Evolutionary conservation across 768 basidiomycete genomes (phyloP).

Genomic region (Pisolithus sp.): DNA sequence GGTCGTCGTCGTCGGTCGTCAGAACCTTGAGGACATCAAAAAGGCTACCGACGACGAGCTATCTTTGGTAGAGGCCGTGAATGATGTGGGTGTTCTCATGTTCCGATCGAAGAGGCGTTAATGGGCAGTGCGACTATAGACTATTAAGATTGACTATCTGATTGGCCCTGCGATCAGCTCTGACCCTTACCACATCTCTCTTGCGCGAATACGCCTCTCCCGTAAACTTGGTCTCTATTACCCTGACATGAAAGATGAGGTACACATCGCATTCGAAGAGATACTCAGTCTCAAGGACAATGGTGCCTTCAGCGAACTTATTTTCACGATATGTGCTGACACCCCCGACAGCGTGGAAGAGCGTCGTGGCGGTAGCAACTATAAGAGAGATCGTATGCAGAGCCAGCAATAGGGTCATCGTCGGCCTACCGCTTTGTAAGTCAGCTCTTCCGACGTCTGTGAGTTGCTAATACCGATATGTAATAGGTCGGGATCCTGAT

Average conservation of each 20-base stretch:
- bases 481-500: conserved; percentile 33
- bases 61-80: conserved; percentile 25
- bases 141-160: not conserved
- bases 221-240: conserved; percentile 34
- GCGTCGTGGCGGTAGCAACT: conserved; percentile 18
- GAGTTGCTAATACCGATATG: not conserved
- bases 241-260: conserved; percentile 40
- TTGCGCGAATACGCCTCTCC: conserved; percentile 25
- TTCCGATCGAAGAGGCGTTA: not conserved
- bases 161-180: not conserved
- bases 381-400: conserved; percentile 34
- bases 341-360: conserved; percentile 34
- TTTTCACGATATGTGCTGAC: not conserved
- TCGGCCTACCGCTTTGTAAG: conserved; percentile 43
- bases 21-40: conserved; percentile 34
- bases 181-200: conserved; percentile 25
- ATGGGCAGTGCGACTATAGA: not conserved
- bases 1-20: conserved; percentile 29
- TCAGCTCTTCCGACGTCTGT: not conserved
- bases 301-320: conserved; percentile 7
- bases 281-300: conserved; percentile 21
- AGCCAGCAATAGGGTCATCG: conserved; percentile 40
- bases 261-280: conserved; percentile 34
- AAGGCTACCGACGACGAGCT: conserved; percentile 33
- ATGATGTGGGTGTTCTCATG: conserved; percentile 25